Percentiles rank a stretch among this genome's conserved stretches.
Conservation (phyloP, 2,329 filamentous ascomycete genomes). For the Emmonsia crescens region DNA sequence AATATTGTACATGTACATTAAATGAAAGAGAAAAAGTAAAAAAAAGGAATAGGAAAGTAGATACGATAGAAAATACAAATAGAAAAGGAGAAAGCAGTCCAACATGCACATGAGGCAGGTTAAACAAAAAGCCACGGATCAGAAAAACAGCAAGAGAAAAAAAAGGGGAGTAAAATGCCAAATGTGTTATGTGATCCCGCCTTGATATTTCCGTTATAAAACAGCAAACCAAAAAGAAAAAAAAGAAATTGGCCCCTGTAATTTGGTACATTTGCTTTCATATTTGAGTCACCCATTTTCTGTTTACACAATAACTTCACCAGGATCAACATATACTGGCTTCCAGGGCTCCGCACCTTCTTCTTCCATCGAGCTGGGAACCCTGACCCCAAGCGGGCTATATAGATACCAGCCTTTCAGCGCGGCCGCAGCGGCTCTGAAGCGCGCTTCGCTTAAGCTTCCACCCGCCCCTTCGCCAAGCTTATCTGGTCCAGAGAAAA, state of each 20-base stretch:
- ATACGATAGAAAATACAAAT: neutral
- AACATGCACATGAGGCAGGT: neutral
- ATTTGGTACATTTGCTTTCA: slow-evolving; percentile 7
- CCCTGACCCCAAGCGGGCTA: slow-evolving; percentile 56
- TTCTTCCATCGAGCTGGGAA: slow-evolving; percentile 60
- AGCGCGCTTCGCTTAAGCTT: slow-evolving; percentile 65
- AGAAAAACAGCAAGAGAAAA: neutral
- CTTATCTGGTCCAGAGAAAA: slow-evolving; percentile 84
- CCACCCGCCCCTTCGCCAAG: slow-evolving; percentile 79
- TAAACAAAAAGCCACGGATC: neutral
- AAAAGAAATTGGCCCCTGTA: neutral
- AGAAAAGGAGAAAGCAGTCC: neutral
- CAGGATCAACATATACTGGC: slow-evolving; percentile 58
- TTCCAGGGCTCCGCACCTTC: slow-evolving; percentile 53
- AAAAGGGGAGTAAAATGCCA: neutral
- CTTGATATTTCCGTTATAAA: neutral
- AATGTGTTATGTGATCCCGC: neutral
- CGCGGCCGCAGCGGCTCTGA: slow-evolving; percentile 69
- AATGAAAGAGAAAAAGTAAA: neutral
- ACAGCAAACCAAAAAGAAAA: neutral
- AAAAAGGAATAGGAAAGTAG: neutral
- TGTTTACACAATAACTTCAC: slow-evolving; percentile 51
- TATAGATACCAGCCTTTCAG: slow-evolving; percentile 96
- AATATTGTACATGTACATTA: slow-evolving; percentile 4
- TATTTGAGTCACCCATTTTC: slow-evolving; percentile 10